These are phyloP conservation scores for Mediolabrus comicus DNA, from an alignment of 108 stramenopile genomes.

Conservation along the genomic window DNA sequence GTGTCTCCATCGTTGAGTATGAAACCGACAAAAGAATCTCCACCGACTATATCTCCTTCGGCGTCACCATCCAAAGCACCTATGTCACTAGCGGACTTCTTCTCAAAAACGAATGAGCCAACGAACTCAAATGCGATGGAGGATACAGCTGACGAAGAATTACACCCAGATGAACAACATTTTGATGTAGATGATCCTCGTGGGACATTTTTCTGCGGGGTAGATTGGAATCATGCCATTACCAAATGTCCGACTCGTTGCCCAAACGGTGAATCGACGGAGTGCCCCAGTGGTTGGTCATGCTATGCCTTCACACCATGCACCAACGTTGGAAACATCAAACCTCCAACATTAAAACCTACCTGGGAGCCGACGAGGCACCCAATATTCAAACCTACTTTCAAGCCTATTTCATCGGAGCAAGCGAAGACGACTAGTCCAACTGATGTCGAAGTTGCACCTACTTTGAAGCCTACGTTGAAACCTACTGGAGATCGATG, in stretches of 20 bases:
- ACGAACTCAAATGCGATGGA: background rate
- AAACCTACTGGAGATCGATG: slow-evolving; percentile 9
- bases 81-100: background rate
- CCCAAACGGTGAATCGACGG: slow-evolving; percentile 26
- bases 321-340: slow-evolving; percentile 5
- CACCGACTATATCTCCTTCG: background rate
- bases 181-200: slow-evolving; percentile 15
- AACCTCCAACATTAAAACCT: slow-evolving; percentile 26
- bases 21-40: background rate
- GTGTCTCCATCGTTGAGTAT: slow-evolving; percentile 1
- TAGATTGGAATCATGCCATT: slow-evolving; percentile 47
- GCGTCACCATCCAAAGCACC: background rate
- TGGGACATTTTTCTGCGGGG: slow-evolving; percentile 25
- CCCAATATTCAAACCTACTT: background rate
- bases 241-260: slow-evolving; percentile 40
- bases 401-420: background rate
- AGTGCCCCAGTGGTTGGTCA: slow-evolving; percentile 32
- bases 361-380: slow-evolving; percentile 42
- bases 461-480: slow-evolving; percentile 1
- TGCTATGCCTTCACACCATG: slow-evolving; percentile 46
- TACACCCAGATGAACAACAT: slow-evolving; percentile 1
- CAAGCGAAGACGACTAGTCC: background rate
- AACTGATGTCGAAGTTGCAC: background rate
- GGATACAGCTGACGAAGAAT: background rate
- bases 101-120: background rate